Base-by-base conservation (phyloP, 2,329 filamentous ascomycete genomes). In the Phaeosphaeria sp. region DNA sequence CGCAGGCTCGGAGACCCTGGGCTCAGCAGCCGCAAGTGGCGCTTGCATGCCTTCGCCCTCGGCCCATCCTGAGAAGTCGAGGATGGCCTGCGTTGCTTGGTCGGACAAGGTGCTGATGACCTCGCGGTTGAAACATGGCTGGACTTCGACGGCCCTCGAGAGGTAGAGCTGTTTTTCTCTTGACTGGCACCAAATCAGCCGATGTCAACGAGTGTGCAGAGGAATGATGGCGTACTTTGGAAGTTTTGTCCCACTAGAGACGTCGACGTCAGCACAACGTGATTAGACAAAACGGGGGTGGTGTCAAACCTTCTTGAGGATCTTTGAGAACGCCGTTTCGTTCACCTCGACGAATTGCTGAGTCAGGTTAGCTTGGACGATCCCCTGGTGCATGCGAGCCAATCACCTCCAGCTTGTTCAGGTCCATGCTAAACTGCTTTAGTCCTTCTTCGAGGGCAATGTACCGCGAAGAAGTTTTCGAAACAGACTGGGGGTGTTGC, bases 341-440 rank as follows among this genome's bases (percentile, higher is more conserved):
- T 99, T 99, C 74, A 98, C 91, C 77, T 98, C 94, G 64, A 99
- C 93, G 78, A 98, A 99, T 82, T 98, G 95, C 82, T 97, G 54
- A 55, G 56, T 61, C 53, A 53, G 60, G 68, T 76, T 72, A 75
- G 73, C 65, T 53, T 57, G 39, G 40, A 49, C 22, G 51, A 51
- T 49, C 54, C 47, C 47, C 44, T 40, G 40, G 39, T 48, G 55
- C 42, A 57, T 54, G 51, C 44, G 63, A 49, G 56, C 67, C 67
- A 72, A 79, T 74, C 72, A 86, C 84, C 77, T 87, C 93, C 17
- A 99, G 86, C 80, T 99, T 99, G 81, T 97, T 97, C 46, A 99
- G 81, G 74, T 99, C 95, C 73, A 91, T 94, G 73, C 93, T 93
- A 76, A 99, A 99, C 77, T 98, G 92, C 69, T 97, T 93, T 73